A percentile compares a stretch with the other conserved stretches of the same genome.
Conservation (phyloP, 129 eudicot species). For the Deinandra increscens region DNA sequence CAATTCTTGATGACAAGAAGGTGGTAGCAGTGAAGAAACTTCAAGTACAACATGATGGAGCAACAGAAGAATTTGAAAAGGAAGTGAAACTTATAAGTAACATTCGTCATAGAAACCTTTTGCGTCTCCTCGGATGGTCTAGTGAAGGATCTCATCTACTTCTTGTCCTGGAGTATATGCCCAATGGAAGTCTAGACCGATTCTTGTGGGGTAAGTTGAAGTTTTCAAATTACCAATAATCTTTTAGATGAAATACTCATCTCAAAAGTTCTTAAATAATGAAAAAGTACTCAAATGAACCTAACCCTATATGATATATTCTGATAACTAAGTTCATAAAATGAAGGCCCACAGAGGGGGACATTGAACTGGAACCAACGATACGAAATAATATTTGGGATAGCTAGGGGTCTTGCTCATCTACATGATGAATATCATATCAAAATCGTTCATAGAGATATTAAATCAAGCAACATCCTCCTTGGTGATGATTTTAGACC, state of each 20-base stretch:
- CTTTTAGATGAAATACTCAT: neutral
- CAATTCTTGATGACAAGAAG: constrained; percentile 43
- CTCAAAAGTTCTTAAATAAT: too few relatives aligned
- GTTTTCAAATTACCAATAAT: neutral
- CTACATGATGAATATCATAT: constrained; percentile 66
- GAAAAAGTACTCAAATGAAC: too few relatives aligned
- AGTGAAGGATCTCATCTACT: constrained; percentile 54
- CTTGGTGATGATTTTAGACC: constrained; percentile 50
- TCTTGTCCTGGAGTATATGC: constrained; percentile 64
- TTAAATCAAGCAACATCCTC: constrained; percentile 60
- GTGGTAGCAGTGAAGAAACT: constrained; percentile 68
- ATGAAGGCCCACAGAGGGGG: constrained; percentile 49
- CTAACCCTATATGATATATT: too few relatives aligned
- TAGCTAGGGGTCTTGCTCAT: constrained; percentile 68
- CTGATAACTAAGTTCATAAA: too few relatives aligned
- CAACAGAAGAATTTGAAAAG: constrained; percentile 50
- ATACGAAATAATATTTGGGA: constrained; percentile 55
- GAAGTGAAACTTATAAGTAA: constrained; percentile 72
- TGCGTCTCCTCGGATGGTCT: constrained; percentile 69
- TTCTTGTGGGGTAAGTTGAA: constrained; percentile 52
- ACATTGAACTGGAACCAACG: constrained; percentile 56
- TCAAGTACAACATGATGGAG: constrained; percentile 37
- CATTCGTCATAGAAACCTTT: constrained; percentile 63
- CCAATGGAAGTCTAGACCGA: constrained; percentile 65
- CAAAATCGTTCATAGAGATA: constrained; percentile 61